phyloP scores from a whole-genome alignment of 164 flowering plant species.

The Annona cherimola region DNA sequence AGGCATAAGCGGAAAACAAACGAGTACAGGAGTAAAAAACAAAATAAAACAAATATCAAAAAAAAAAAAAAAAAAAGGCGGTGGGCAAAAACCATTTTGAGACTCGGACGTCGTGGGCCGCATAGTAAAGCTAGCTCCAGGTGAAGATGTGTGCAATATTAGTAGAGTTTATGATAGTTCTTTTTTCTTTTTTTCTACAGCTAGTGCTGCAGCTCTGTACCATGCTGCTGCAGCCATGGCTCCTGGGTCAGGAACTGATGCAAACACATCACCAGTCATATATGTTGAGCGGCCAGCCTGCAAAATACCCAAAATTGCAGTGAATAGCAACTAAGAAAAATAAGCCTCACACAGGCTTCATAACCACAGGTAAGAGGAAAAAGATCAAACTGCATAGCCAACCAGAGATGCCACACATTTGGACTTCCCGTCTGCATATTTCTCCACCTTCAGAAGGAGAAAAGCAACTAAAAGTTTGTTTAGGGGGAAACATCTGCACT shows the following conservation, averaged over 20 bases:
- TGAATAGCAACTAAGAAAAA: neutral
- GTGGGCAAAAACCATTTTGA: conserved; percentile 3
- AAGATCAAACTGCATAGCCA: neutral
- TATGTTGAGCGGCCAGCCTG: conserved; percentile 95
- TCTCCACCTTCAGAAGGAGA: too few relatives aligned
- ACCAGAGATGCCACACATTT: neutral
- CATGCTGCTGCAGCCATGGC: conserved; percentile 95
- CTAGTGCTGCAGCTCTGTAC: conserved; percentile 89
- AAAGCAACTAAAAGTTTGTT: too few relatives aligned
- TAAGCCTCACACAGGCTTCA: too few relatives aligned
- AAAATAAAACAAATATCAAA: neutral
- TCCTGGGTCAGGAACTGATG: conserved; percentile 94
- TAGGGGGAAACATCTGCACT: too few relatives aligned
- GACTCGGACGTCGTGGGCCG: neutral
- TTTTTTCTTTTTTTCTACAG: conserved; percentile 41
- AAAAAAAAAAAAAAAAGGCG: conserved; percentile 15
- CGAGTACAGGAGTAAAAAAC: neutral
- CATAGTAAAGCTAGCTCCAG: neutral
- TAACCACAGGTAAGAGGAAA: neutral
- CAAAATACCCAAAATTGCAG: neutral
- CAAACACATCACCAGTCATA: conserved; percentile 55
- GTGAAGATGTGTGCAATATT: neutral
- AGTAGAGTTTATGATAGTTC: conserved; percentile 15
- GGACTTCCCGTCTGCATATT: too few relatives aligned
- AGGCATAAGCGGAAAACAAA: conserved; percentile 57